A percentile compares a stretch with the other conserved stretches of the same genome.
These are phyloP conservation scores for Dissophora globulifera DNA, from an alignment of 192 early-diverging fungal species.

Conservation along the genomic window DNA sequence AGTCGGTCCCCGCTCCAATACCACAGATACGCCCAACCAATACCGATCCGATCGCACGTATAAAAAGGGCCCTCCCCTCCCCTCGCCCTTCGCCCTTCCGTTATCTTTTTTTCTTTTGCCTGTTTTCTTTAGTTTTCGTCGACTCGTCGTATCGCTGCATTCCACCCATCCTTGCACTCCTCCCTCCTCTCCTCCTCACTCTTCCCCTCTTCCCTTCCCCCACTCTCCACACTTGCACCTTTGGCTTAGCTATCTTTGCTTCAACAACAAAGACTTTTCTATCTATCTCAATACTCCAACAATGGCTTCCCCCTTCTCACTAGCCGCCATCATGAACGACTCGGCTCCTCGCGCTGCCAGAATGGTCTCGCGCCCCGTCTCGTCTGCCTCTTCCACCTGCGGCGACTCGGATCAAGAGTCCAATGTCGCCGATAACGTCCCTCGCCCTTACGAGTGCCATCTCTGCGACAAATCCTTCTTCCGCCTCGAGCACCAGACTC, in stretches of 20 bases:
- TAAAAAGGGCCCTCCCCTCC: conserved; percentile 14
- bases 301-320: background rate
- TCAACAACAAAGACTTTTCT: background rate
- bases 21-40: background rate
- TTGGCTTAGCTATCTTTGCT: too few relatives aligned
- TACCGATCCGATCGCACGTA: conserved; percentile 5
- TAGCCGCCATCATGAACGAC: conserved; percentile 24
- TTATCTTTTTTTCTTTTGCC: background rate
- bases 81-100: background rate
- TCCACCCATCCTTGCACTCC: too few relatives aligned
- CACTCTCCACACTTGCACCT: background rate
- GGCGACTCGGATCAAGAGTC: conserved; percentile 39
- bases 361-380: conserved; percentile 3
- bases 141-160: background rate
- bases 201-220: background rate
- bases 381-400: conserved; percentile 23
- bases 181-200: too few relatives aligned
- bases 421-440: conserved; percentile 5
- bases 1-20: too few relatives aligned
- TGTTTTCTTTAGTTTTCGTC: background rate
- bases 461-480: conserved; percentile 82
- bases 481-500: conserved; percentile 83
- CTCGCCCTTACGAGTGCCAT: conserved; percentile 79
- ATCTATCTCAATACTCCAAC: too few relatives aligned
- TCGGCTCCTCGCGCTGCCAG: background rate